Percentiles rank a stretch among this genome's conserved stretches.
phyloP scores from a whole-genome alignment of 192 early-diverging fungal genomes.

The Cetraspora pellucida region DNA sequence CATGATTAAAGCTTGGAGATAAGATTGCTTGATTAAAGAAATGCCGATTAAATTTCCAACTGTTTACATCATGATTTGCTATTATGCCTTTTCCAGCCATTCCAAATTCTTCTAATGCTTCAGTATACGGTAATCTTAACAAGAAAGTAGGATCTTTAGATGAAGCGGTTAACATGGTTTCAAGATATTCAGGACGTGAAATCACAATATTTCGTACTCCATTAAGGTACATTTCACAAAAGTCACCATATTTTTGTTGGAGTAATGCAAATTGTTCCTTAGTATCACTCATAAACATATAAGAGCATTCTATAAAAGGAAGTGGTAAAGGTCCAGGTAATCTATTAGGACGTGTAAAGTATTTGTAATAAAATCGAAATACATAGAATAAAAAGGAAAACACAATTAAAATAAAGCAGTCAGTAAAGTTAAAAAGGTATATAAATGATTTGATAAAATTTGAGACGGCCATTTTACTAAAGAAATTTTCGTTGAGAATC shows the following conservation, averaged over 20 bases:
- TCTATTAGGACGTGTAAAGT: neutral
- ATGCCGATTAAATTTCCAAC: no score
- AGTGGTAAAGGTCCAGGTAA: neutral
- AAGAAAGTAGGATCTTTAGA: neutral
- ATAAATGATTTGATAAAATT: no score
- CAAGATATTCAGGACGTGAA: neutral
- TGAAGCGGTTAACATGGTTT: neutral
- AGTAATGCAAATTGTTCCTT: neutral
- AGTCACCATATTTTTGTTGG: constrained; percentile 7
- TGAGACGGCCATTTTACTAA: no score
- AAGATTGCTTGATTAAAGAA: no score
- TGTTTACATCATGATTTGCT: no score
- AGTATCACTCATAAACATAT: neutral
- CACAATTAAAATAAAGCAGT: no score
- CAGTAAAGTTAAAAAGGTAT: no score
- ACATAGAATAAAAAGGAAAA: no score
- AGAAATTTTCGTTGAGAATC: no score
- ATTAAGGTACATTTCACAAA: constrained; percentile 3
- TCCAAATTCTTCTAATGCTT: neutral
- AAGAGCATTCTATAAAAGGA: neutral
- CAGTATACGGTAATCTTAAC: neutral
- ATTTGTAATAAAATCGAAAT: constrained; percentile 1
- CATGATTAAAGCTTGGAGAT: no score
- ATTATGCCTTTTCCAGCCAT: no score
- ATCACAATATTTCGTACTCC: neutral